These are phyloP conservation scores for Exsudoporus floridanus DNA, from an alignment of 1,284 basidiomycete species.

Conservation along the genomic window DNA sequence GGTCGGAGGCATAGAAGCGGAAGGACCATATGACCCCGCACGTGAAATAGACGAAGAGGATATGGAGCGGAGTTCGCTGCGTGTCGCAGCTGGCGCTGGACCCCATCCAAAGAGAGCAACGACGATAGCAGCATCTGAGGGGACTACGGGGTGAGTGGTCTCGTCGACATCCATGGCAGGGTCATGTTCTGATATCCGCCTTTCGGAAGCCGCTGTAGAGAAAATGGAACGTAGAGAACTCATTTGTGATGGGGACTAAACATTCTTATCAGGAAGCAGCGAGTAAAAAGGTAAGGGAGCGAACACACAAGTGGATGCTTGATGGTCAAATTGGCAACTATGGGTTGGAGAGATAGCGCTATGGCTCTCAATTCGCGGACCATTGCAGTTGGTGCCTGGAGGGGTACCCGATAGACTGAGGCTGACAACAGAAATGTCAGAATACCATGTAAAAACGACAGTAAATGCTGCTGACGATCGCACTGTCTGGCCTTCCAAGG, in stretches of 20 bases:
- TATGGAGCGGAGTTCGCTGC: slow-evolving; percentile 36
- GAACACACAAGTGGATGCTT: slow-evolving; percentile 69
- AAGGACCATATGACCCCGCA: slow-evolving; percentile 41
- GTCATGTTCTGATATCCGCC: slow-evolving; percentile 6
- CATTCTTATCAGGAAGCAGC: slow-evolving; percentile 3
- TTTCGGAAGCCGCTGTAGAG: slow-evolving; percentile 18
- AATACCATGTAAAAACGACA: not conserved
- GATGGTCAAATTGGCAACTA: slow-evolving; percentile 54
- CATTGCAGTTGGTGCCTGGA: slow-evolving; percentile 61
- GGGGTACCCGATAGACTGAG: slow-evolving; percentile 71
- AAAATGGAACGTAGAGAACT: slow-evolving; percentile 43
- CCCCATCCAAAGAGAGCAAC: slow-evolving; percentile 71
- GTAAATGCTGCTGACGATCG: slow-evolving; percentile 49
- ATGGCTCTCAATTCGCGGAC: slow-evolving; percentile 57
- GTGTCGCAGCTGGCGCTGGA: slow-evolving; percentile 43
- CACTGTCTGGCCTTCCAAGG: slow-evolving; percentile 80
- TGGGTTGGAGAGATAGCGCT: slow-evolving; percentile 52
- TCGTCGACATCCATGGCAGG: slow-evolving; percentile 13
- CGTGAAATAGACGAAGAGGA: slow-evolving; percentile 39
- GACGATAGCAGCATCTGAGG: slow-evolving; percentile 56
- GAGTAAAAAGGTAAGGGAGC: not conserved
- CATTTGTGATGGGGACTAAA: slow-evolving; percentile 48
- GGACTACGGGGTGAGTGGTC: slow-evolving; percentile 2
- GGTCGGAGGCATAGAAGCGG: slow-evolving; percentile 36
- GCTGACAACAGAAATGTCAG: slow-evolving; percentile 40